A percentile compares a stretch with the other conserved stretches of the same genome.
These are phyloP conservation scores for Coemansia sp. DNA, from an alignment of 192 early-diverging fungal species.

Conservation along the genomic window DNA sequence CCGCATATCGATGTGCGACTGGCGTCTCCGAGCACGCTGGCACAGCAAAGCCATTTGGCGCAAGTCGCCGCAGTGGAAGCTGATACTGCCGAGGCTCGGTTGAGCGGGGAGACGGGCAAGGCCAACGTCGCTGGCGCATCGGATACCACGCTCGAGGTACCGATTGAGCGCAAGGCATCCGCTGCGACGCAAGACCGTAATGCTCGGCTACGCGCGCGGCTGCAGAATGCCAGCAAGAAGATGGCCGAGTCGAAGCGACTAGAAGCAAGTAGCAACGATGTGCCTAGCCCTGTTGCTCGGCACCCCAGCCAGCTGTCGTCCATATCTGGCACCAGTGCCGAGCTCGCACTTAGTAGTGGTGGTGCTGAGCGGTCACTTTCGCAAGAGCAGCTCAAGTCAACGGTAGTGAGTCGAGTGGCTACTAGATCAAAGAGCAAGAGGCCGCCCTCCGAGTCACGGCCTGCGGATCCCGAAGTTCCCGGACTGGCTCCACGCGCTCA, in stretches of 20 bases:
- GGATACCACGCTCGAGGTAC: neutral
- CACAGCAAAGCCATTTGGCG: neutral
- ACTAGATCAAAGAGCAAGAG: constrained; percentile 7
- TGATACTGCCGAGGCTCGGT: neutral
- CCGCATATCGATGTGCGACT: neutral
- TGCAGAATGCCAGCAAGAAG: constrained; percentile 38
- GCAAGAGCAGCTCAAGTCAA: constrained; percentile 4
- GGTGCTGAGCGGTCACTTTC: neutral
- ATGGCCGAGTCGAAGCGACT: constrained; percentile 34
- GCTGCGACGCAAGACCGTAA: constrained; percentile 29
- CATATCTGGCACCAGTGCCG: neutral
- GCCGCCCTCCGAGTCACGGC: constrained; percentile 10
- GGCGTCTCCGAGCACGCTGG: neutral
- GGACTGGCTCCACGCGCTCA: neutral
- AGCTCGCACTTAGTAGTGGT: neutral
- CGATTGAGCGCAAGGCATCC: constrained; percentile 9
- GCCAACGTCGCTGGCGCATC: neutral
- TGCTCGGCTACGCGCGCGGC: constrained; percentile 30
- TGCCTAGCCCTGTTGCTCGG: neutral
- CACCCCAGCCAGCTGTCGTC: neutral
- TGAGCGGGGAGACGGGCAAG: neutral
- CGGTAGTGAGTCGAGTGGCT: neutral
- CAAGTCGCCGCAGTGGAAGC: neutral
- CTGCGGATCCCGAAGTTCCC: neutral
- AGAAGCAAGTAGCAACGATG: neutral